phyloP scores from a whole-genome alignment of 2,329 filamentous ascomycete genomes.

The Pseudomassariella vexata region DNA sequence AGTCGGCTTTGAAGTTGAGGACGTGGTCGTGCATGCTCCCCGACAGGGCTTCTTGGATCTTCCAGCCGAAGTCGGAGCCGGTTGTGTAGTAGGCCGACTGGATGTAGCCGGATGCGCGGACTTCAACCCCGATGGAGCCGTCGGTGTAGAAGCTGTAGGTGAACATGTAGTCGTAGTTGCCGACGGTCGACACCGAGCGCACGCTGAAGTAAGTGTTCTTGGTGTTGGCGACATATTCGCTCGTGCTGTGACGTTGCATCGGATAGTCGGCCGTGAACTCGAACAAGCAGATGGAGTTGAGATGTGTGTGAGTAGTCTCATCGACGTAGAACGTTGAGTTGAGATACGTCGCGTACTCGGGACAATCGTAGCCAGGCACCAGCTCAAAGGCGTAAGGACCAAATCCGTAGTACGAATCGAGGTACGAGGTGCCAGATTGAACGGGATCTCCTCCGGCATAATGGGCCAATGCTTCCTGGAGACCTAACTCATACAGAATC shows the following conservation, averaged over 20 bases:
- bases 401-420: constrained; percentile 43
- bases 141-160: constrained; percentile 41
- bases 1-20: constrained; percentile 48
- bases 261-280: constrained; percentile 44
- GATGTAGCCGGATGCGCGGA: constrained; percentile 49
- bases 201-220: constrained; percentile 38
- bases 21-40: constrained; percentile 52
- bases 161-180: constrained; percentile 36
- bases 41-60: constrained; percentile 40
- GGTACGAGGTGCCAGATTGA: constrained; percentile 37
- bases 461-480: constrained; percentile 50
- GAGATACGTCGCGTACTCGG: constrained; percentile 42
- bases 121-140: constrained; percentile 39
- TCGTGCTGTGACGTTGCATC: constrained; percentile 38
- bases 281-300: constrained; percentile 50
- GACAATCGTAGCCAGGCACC: constrained; percentile 46
- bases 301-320: constrained; percentile 37
- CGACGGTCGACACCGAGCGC: constrained; percentile 32
- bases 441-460: constrained; percentile 44
- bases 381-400: constrained; percentile 38
- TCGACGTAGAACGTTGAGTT: constrained; percentile 38
- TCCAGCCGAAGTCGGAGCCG: constrained; percentile 42
- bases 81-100: constrained; percentile 39
- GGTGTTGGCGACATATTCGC: constrained; percentile 33
- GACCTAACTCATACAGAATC: constrained; percentile 48